Base-by-base conservation (phyloP, 129 eudicot genomes). In the Pseudognaphalium luteoalbum region DNA sequence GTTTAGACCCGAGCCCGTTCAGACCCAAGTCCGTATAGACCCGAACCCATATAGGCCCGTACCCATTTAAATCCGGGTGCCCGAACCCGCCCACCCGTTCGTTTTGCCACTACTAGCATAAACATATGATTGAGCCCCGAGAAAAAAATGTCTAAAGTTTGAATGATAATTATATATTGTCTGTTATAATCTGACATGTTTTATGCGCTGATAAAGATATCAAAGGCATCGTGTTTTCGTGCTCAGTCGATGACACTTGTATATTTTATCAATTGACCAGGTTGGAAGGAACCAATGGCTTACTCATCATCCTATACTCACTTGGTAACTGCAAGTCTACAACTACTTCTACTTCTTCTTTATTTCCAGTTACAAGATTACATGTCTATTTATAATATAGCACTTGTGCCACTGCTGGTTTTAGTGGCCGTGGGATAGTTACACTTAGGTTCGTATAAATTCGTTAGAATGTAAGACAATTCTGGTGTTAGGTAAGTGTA, bases 281-380 rank as follows among this genome's bases (percentile, higher is more conserved):
- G 83, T 80, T 66, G 47, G 73, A 79, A 79, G 83, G 66, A 72
- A 16, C 72, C 70, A 73, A 80, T 80, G 83, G 79, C 57, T 39
- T 73, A 66, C 83, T 66, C 83, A 30, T 80, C 83, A 56, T 80
- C 79, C 72, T 71, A 79, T 41, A 57, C 41, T 66, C 75, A 66
- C 33, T 39, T 57, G 83, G 83, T 80, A 80, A 79, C 73, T 51
- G 52, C 66, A 21, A 71, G 70, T 14, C 73, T 51, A 50, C 66
- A 33, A 71, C 76, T 7, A 25, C 60, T 47, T 78, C 19, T 32
- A 42, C 54, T 16, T 21, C 30, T 62, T 47, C 66, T 78, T 78
- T 17, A 64, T 71, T 16, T 66, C 68, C 20, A 33, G 11, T 32
- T 76, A 54, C 52, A 34, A 33, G 25, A 21, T 19, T 66, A 74